Percentiles rank a stretch among this genome's conserved stretches.
phyloP scores from a whole-genome alignment of 2,329 filamentous ascomycete genomes.

The Phialocephala sp. region DNA sequence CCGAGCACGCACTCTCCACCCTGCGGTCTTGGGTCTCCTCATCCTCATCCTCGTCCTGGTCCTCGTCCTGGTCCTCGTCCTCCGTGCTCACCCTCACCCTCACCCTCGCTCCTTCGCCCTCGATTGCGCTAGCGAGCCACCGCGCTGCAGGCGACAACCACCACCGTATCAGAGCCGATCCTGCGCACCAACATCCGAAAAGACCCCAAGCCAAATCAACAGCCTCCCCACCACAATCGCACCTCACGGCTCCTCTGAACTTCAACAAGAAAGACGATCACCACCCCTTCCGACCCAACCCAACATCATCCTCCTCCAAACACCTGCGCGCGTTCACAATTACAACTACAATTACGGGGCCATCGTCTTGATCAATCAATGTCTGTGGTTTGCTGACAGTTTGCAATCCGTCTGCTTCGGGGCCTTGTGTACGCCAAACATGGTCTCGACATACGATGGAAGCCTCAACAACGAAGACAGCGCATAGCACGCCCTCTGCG shows the following conservation, averaged over 20 bases:
- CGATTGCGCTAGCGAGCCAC: conserved; percentile 18
- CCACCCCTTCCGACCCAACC: conserved; percentile 1
- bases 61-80: too few species aligned
- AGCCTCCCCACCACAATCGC: conserved; percentile 9
- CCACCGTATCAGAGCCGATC: background rate
- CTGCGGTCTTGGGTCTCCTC: background rate
- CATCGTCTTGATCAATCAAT: conserved; percentile 3
- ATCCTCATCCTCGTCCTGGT: background rate
- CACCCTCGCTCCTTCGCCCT: background rate
- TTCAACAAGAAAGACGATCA: conserved; percentile 5
- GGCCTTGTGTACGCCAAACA: conserved; percentile 18
- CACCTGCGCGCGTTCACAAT: background rate
- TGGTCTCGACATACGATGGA: conserved; percentile 30
- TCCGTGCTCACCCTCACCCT: background rate
- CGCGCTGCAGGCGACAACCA: background rate
- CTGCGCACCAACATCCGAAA: conserved; percentile 10
- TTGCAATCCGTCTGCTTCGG: conserved; percentile 10
- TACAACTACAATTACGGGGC: background rate
- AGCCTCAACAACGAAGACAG: conserved; percentile 44
- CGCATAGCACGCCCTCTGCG: conserved; percentile 62
- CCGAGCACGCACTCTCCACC: too few species aligned
- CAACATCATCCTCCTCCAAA: background rate
- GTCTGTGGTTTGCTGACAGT: background rate
- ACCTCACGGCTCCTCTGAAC: background rate
- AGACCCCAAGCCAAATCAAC: background rate